Percentiles rank a stretch among this genome's conserved stretches.
phyloP scores from a whole-genome alignment of 441 rosid genomes.

The Flueggea neowawraea region DNA sequence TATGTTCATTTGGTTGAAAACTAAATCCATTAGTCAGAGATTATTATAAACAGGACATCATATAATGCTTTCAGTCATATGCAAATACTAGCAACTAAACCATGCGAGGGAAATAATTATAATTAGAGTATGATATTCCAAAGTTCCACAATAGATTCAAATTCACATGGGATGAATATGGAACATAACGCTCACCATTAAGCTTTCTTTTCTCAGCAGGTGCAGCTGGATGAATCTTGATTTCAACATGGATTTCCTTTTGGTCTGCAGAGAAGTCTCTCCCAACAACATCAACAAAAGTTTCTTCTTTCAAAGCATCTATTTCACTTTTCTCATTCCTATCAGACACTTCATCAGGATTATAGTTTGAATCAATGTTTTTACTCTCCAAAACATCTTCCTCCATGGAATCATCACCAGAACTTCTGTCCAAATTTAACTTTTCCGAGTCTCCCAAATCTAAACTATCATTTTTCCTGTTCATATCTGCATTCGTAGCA shows the following conservation, averaged over 20 bases:
- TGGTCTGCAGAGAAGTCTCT: slow-evolving; percentile 38
- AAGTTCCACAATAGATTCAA: neutral
- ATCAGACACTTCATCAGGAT: slow-evolving; percentile 48
- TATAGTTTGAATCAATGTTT: slow-evolving; percentile 64
- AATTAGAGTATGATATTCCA: too few relatives aligned
- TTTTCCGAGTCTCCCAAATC: slow-evolving; percentile 85
- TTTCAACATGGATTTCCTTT: slow-evolving; percentile 36
- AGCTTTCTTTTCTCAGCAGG: slow-evolving; percentile 78
- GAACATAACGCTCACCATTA: slow-evolving; percentile 46
- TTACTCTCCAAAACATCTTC: slow-evolving; percentile 85
- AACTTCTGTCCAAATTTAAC: slow-evolving; percentile 93
- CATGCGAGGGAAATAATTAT: too few relatives aligned
- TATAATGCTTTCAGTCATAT: too few relatives aligned
- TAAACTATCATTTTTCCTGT: slow-evolving; percentile 58
- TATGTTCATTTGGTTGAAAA: too few relatives aligned
- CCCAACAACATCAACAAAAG: slow-evolving; percentile 41
- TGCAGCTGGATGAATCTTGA: slow-evolving; percentile 32
- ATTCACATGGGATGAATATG: neutral
- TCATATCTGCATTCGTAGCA: slow-evolving; percentile 63
- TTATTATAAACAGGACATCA: too few relatives aligned
- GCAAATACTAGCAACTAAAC: too few relatives aligned
- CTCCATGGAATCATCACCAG: slow-evolving; percentile 97
- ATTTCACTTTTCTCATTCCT: slow-evolving; percentile 44
- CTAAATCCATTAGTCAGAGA: too few relatives aligned
- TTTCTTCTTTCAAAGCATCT: slow-evolving; percentile 41